Evolutionary conservation across 2,329 filamentous ascomycete species (phyloP).

Genomic region (Penicillium sp.): DNA sequence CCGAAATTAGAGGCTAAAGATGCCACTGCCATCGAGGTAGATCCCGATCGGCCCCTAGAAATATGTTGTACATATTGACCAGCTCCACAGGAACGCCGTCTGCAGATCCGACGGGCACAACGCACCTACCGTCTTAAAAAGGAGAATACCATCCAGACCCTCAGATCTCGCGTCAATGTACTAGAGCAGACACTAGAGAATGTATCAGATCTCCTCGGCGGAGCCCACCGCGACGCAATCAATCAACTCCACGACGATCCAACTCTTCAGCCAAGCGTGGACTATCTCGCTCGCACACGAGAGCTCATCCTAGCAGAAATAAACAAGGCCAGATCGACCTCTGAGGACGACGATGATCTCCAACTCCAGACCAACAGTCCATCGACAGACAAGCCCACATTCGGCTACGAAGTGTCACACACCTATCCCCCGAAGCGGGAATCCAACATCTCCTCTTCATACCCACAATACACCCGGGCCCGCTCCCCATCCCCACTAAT

Average conservation of each 20-base stretch:
- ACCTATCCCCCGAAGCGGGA: background rate
- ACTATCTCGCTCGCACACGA: constrained; percentile 9
- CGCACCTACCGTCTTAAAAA: constrained; percentile 77
- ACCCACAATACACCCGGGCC: background rate
- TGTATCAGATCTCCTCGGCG: constrained; percentile 11
- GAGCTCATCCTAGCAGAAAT: constrained; percentile 17
- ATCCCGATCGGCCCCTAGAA: background rate
- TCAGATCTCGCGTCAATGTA: constrained; percentile 61
- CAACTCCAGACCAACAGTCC: background rate
- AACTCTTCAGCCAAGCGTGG: background rate
- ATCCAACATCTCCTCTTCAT: background rate
- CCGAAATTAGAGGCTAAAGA: constrained; percentile 17
- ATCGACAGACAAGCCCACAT: constrained; percentile 1
- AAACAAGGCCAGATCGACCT: background rate
- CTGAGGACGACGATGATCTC: background rate
- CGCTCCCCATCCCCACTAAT: constrained; percentile 16
- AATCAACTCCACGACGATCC: background rate
- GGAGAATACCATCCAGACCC: constrained; percentile 65
- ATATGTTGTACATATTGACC: constrained; percentile 1
- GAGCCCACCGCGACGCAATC: background rate
- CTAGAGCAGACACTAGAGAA: constrained; percentile 46
- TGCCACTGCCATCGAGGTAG: constrained; percentile 19
- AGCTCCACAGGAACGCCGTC: constrained; percentile 49
- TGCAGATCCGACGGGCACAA: constrained; percentile 79
- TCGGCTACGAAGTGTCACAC: constrained; percentile 13